Evolutionary conservation across 208 protist genomes (phyloP).

Genomic region (Leptomonas pyrrhocoris): DNA sequence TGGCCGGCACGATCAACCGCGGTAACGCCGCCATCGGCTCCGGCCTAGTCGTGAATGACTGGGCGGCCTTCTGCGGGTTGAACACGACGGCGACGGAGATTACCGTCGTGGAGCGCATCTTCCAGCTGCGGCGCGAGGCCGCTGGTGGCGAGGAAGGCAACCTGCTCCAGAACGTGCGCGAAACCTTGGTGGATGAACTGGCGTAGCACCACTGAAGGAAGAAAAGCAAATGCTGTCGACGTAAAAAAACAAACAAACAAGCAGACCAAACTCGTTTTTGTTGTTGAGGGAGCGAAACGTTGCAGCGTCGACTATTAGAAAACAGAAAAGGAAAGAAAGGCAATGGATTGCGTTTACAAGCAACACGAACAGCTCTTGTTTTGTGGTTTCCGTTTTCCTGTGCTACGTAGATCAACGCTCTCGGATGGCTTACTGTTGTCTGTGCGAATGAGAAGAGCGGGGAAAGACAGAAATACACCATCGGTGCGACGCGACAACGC

Average conservation of each 20-base stretch:
- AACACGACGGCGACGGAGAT: conserved; percentile 99
- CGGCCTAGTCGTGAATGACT: conserved; percentile 99
- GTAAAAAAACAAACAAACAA: conserved; percentile 4
- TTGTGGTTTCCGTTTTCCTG: conserved; percentile 13
- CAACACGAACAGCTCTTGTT: background rate
- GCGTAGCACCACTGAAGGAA: conserved; percentile 50
- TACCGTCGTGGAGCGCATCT: conserved; percentile 99
- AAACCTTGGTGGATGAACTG: conserved; percentile 88
- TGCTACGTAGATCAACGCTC: no score
- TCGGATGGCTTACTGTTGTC: no score
- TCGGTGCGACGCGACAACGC: no score
- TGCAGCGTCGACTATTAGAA: background rate
- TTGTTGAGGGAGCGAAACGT: background rate
- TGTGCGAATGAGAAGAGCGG: no score
- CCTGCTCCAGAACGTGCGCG: conserved; percentile 85
- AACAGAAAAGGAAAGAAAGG: background rate
- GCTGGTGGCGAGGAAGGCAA: conserved; percentile 60
- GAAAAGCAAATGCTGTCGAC: background rate
- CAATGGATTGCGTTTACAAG: background rate
- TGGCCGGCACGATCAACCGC: conserved; percentile 99
- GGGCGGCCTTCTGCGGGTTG: conserved; percentile 98
- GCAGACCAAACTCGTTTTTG: background rate
- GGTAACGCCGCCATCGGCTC: conserved; percentile 94
- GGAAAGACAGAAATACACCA: no score
- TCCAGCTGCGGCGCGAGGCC: conserved; percentile 94